Evolutionary conservation across 73 alveolate species (phyloP), one percentile per base, ranked within the genome.

Genomic region (Stentor roeselii): DNA sequence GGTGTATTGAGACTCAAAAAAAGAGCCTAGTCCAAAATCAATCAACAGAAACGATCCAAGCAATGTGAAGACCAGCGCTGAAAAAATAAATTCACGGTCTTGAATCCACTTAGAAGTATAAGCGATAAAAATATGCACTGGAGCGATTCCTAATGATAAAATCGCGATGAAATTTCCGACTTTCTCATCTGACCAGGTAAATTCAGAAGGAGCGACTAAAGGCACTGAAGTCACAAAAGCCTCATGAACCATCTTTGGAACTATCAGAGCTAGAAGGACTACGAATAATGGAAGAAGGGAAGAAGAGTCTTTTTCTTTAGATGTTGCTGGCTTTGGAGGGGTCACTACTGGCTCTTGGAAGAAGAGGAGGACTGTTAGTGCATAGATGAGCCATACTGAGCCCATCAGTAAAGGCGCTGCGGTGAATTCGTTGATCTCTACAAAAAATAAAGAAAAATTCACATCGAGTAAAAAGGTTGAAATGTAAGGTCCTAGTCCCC

Each of bases 401-500:
- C 15, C 35, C 74, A 58, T 58, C 27, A 58, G 35, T 58, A 58
- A 2, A 58, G 74, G 27, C 1, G 35, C 15, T 1, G 27, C 27
- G 27, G 15, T 58, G 74, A 58, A 58, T 1, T 31, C 74, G 15
- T 58, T 58, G 1, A 58, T 31, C 74, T n/a, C 27, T 58, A 31
- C 74, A n/a, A n/a, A n/a, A 58, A 58, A 58, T n/a, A 58, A 58
- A 0, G 74, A 21, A 2, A n/a, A n/a, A 21, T 58, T 31, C 1
- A 58, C 74, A 21, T n/a, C 15, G 11, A 27, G n/a, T 40, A 78
- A 36, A 11, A 39, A 34, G 3, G 60, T 42, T 3, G 86, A 75
- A 14, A 78, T 39, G 3, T 40, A 59, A 15, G 75, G 78, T 0
- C 86, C 86, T 0, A 78, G 50, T 2, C 78, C 86, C 15, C 39